Conservation (phyloP, 2,329 filamentous ascomycete species). For the Colletotrichum sp. region DNA sequence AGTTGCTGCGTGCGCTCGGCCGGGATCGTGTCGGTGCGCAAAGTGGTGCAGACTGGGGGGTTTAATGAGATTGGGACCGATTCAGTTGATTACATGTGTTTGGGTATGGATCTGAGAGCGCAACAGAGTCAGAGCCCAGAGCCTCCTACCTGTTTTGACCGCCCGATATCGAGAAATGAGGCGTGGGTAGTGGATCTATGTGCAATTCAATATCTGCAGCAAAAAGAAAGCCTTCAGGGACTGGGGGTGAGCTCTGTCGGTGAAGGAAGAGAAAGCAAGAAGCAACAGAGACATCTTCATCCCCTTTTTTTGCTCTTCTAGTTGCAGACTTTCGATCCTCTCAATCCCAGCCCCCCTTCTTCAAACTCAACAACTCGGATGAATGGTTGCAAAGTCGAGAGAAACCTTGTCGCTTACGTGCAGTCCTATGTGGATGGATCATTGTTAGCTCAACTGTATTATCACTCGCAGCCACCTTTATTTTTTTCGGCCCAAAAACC, state of each 20-base stretch:
- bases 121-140: background rate
- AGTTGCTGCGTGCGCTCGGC: background rate
- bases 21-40: slow-evolving; percentile 10
- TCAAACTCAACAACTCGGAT: background rate
- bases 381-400: background rate
- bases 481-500: background rate
- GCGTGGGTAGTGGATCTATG: background rate
- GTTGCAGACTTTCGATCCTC: background rate
- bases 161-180: background rate
- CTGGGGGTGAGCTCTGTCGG: background rate
- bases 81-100: background rate
- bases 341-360: background rate
- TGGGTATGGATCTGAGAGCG: background rate
- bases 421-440: background rate
- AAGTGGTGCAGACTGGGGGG: background rate
- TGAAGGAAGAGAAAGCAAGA: background rate
- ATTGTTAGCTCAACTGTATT: background rate
- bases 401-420: background rate
- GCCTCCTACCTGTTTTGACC: background rate
- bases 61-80: slow-evolving; percentile 10
- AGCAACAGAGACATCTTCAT: background rate
- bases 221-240: background rate
- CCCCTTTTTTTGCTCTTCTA: background rate
- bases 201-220: slow-evolving; percentile 4
- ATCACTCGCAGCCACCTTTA: background rate